Evolutionary conservation across 805 yeast genomes (phyloP), one percentile per base, ranked within the genome.

Genomic region (Ogataea pignaliae): DNA sequence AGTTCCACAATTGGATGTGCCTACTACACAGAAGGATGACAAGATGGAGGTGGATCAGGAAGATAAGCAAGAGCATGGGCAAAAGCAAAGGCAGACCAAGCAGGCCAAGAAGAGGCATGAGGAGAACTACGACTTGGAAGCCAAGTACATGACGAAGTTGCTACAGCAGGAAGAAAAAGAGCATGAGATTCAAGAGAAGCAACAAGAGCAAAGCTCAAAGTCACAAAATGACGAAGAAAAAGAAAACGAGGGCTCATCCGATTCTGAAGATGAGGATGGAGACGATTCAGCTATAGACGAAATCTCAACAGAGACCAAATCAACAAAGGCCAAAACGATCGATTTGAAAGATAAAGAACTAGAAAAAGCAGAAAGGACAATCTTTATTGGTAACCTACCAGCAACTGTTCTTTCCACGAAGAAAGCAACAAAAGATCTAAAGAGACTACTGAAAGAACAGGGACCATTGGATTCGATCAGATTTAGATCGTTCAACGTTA

Each of bases 401-500:
- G 66, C 80, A 34, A 58, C 68, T 1, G 88, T 82, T 9, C 78
- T 89, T 50, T 74, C 84, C 2, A 75, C 79, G 39, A 88, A 87
- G 60, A 63, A 70, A 34, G 64, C 70, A 11, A 78, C 78, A 57
- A 85, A 81, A 57, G 63, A 70, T 42, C 83, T 91, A 65, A 85
- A 86, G 62, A 71, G 70, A 49, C 65, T 76, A n/a, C 85, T 91
- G 53, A 58, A 64, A 29, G 59, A 68, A 34, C 61, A 58, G 43
- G 86, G 86, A 11, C 63, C 67, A 17, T 70, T 91, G 40, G 83
- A 79, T 39, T 85, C 96, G 11, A 73, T 89, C 40, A 76, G 99
- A 63, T 93, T 89, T 71, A 78, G 99, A 66, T 89, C 97, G 2
- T 84, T 93, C 52, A 87, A 96, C 2, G 88, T 90, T 51, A 81